Evolutionary conservation across 371 early-diverging fungal genomes (phyloP).

Genomic region (Mucor plumbeus): DNA sequence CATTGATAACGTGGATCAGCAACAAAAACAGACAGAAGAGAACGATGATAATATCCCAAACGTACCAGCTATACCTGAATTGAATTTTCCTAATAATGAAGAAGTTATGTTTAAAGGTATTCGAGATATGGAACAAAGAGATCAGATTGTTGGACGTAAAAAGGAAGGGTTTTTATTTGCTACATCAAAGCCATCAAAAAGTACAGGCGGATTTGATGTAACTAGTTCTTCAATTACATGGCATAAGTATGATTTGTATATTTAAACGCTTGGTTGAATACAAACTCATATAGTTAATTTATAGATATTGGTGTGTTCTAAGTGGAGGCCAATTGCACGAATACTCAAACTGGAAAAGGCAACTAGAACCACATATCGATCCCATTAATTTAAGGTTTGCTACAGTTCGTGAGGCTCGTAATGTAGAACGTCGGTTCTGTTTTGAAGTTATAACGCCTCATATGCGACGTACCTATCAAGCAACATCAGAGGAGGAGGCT

Average conservation of each 20-base stretch:
- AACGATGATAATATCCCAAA: not conserved
- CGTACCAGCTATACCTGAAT: not conserved
- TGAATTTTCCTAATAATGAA: constrained; percentile 1
- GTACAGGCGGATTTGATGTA: constrained; percentile 16
- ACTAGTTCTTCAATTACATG: constrained; percentile 17
- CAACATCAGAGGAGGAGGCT: constrained; percentile 73
- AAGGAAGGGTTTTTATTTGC: constrained; percentile 75
- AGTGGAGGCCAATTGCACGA: constrained; percentile 74
- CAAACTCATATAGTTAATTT: too few relatives aligned
- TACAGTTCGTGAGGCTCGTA: constrained; percentile 78
- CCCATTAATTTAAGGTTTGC: constrained; percentile 75
- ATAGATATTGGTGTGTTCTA: constrained; percentile 69
- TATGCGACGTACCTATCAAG: constrained; percentile 72
- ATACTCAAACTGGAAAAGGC: constrained; percentile 75
- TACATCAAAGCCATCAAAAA: constrained; percentile 51
- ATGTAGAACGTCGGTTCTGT: constrained; percentile 75
- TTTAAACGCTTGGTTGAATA: not conserved
- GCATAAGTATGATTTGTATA: constrained; percentile 20
- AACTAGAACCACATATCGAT: constrained; percentile 65
- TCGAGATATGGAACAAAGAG: constrained; percentile 66
- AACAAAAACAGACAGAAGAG: constrained; percentile 10
- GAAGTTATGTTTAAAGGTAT: constrained; percentile 60
- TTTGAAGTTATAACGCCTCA: constrained; percentile 78
- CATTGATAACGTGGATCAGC: constrained; percentile 4
- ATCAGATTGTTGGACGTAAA: constrained; percentile 49